Evolutionary conservation across 345 rosid genomes (phyloP), one percentile per base, ranked within the genome.

Genomic region (Gossypium rotundifolium): DNA sequence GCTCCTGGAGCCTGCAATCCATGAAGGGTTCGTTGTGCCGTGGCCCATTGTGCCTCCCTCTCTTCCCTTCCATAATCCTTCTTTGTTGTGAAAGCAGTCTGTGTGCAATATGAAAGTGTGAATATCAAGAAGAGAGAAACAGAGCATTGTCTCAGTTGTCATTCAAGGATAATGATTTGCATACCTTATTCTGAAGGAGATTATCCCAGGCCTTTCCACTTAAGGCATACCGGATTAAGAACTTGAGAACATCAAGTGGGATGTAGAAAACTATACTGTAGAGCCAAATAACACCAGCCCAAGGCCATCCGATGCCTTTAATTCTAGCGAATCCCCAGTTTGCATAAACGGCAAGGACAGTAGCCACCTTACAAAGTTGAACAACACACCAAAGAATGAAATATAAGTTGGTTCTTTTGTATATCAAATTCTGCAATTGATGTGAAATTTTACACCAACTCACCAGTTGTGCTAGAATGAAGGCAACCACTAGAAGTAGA

Each of bases 261-360:
- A 94, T 51, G 80, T 92, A 94, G 75, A 82, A 82, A 71, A 94
- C 66, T 54, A 94, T 46, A 81, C 91, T 92, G 87, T 88, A 94
- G 18, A 94, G 69, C 98, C 98, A 92, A 67, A 94, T 90, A 44
- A 94, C 88, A 66, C 93, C 97, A 64, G 91, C 96, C 98, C 97
- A 92, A 77, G 96, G 91, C 98, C 98, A 92, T 1, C 98, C 96
- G 48, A 87, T 83, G 9, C 96, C 97, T 3, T 75, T 76, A 4
- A 92, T 79, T 73, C 77, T 84, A 27, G 97, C 98, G 72, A 88
- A 59, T 23, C 14, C 64, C 64, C 64, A 59, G 64, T 59, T 59
- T 25, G 64, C 64, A 59, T 59, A 59, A 59, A 59, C 64, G 27
- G 64, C 64, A 23, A 59, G 38, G 1, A 59, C 64, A 25, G 64